These are phyloP conservation scores for Castanopsis chinensis DNA, from an alignment of 306 rosid genomes.

Conservation along the genomic window DNA sequence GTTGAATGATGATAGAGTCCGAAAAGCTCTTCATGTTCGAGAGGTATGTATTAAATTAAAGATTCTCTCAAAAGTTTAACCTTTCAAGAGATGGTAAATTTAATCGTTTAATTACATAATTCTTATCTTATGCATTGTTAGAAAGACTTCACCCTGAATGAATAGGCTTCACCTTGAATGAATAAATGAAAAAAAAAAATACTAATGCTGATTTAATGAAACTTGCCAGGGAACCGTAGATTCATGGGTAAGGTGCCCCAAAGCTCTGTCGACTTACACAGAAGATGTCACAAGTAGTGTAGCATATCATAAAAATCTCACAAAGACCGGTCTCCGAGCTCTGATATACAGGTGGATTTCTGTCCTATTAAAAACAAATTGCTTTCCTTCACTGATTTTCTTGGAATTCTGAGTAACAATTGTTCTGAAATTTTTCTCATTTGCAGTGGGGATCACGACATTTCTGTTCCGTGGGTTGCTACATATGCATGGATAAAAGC, in stretches of 20 bases:
- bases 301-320: constrained; percentile 19
- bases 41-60: not conserved
- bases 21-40: constrained; percentile 19
- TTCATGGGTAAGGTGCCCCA: constrained; percentile 25
- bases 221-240: constrained; percentile 25
- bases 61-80: no score
- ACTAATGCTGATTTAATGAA: not conserved
- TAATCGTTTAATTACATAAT: no score
- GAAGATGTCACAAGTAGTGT: constrained; percentile 14
- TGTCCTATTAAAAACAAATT: not conserved
- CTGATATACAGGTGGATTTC: constrained; percentile 29
- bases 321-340: constrained; percentile 27
- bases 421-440: not conserved
- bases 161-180: not conserved
- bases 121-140: no score
- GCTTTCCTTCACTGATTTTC: not conserved
- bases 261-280: not conserved
- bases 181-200: not conserved
- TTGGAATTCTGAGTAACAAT: no score
- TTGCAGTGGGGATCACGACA: constrained; percentile 37
- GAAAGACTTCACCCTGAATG: not conserved
- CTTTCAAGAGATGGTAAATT: no score
- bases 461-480: constrained; percentile 20
- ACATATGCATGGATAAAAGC: constrained; percentile 33
- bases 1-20: constrained; percentile 27